Conservation (phyloP, 306 rosid genomes). For the Gastrolobium villosum region DNA sequence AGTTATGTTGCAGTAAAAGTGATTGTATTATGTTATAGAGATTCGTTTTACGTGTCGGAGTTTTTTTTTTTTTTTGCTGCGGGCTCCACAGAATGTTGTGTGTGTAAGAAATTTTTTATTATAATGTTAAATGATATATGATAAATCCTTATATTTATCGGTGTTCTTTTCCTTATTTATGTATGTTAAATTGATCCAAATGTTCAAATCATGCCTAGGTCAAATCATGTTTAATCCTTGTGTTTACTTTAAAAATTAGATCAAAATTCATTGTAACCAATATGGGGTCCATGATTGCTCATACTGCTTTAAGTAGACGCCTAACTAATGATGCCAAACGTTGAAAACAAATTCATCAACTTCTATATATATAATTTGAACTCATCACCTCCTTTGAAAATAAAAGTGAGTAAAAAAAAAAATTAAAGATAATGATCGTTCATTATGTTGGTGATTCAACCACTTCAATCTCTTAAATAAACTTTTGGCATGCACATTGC, state of each 20-base stretch:
- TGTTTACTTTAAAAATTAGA: not conserved
- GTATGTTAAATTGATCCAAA: conserved; percentile 43
- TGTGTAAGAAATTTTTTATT: too few species aligned
- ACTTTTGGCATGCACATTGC: conserved; percentile 36
- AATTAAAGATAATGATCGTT: not conserved
- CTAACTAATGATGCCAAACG: conserved; percentile 51
- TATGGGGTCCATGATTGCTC: conserved; percentile 53
- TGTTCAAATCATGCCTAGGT: conserved; percentile 46
- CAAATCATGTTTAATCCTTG: conserved; percentile 37
- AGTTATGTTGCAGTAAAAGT: too few species aligned
- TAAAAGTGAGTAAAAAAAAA: not conserved
- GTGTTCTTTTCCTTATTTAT: conserved; percentile 41
- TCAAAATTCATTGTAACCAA: conserved; percentile 36
- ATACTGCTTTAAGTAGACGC: conserved; percentile 47
- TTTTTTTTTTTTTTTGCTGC: too few species aligned
- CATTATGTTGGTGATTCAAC: conserved; percentile 18
- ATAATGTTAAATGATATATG: too few species aligned
- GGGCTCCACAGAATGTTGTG: too few species aligned
- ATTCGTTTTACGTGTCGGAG: too few species aligned
- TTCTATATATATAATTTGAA: not conserved
- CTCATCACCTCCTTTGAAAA: not conserved
- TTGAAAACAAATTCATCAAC: conserved; percentile 42
- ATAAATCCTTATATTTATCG: too few species aligned
- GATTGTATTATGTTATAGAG: too few species aligned
- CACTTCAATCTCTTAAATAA: conserved; percentile 24